Percentiles rank a stretch among this genome's conserved stretches.
phyloP scores from a whole-genome alignment of 2,329 filamentous ascomycete genomes.

The Trichoderma koningii region DNA sequence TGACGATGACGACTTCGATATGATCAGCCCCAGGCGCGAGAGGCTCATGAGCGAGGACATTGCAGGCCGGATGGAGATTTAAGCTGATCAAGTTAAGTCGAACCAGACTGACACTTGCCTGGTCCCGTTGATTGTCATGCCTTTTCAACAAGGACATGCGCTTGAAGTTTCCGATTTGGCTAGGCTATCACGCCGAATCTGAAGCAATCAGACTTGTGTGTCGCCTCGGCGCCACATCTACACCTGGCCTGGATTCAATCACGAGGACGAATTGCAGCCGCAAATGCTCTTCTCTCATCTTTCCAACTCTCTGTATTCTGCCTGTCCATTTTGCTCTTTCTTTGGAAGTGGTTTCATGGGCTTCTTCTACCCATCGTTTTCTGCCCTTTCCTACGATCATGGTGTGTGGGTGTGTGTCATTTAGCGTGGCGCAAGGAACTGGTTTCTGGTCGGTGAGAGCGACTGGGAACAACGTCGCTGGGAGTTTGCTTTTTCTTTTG shows the following conservation, averaged over 20 bases:
- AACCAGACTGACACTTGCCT: too few relatives aligned
- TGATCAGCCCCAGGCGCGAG: constrained; percentile 41
- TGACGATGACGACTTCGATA: constrained; percentile 40
- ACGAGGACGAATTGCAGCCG: neutral
- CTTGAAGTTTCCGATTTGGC: neutral
- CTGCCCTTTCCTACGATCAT: constrained; percentile 6
- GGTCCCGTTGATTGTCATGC: neutral
- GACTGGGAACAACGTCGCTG: constrained; percentile 37
- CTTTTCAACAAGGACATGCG: constrained; percentile 24
- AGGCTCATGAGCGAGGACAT: constrained; percentile 65
- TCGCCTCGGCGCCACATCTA: neutral
- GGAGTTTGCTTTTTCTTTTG: constrained; percentile 14
- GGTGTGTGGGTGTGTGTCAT: constrained; percentile 15
- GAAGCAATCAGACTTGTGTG: neutral
- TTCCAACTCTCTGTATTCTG: constrained; percentile 7
- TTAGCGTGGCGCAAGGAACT: constrained; percentile 36
- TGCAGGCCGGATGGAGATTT: constrained; percentile 64
- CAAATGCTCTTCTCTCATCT: neutral
- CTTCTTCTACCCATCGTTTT: neutral
- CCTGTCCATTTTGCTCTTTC: constrained; percentile 22
- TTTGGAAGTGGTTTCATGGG: neutral
- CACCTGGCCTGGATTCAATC: neutral
- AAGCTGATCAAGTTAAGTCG: constrained; percentile 32
- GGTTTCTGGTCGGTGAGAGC: constrained; percentile 45
- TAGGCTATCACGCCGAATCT: neutral